phyloP scores from a whole-genome alignment of 2,329 filamentous ascomycete genomes.

The Diaporthe nobilis region DNA sequence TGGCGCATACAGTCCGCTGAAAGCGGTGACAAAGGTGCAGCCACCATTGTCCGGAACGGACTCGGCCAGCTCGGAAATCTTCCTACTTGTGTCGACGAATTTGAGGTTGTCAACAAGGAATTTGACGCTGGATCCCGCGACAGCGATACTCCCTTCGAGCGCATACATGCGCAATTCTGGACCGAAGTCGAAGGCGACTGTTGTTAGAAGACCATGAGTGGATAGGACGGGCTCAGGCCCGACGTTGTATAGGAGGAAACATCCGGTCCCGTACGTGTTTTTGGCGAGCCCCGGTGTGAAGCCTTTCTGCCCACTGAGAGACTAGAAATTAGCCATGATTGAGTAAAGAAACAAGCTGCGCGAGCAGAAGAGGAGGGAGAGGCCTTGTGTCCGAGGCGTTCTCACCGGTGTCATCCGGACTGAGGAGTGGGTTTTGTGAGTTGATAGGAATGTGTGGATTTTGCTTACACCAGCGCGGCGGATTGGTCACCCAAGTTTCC shows the following conservation, averaged over 20 bases:
- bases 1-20: slow-evolving; percentile 90
- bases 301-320: slow-evolving; percentile 76
- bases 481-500: slow-evolving; percentile 91
- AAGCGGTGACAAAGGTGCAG: slow-evolving; percentile 89
- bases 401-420: background rate
- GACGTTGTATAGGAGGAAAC: slow-evolving; percentile 91
- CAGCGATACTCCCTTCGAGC: slow-evolving; percentile 86
- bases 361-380: background rate
- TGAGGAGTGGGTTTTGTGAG: too few relatives aligned
- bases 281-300: slow-evolving; percentile 88
- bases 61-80: slow-evolving; percentile 66
- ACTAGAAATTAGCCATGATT: background rate
- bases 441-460: fast-evolving
- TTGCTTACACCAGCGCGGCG: slow-evolving; percentile 75
- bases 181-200: slow-evolving; percentile 87
- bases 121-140: slow-evolving; percentile 85
- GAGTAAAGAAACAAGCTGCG: too few relatives aligned
- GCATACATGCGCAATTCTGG: slow-evolving; percentile 78
- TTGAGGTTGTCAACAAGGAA: slow-evolving; percentile 77
- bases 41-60: slow-evolving; percentile 81
- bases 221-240: slow-evolving; percentile 89
- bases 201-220: slow-evolving; percentile 85
- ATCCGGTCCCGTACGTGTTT: slow-evolving; percentile 93
- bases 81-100: slow-evolving; percentile 66
- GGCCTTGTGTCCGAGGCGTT: too few relatives aligned